Conservation (phyloP, 257 asterid genomes). For the Petunia secreta region DNA sequence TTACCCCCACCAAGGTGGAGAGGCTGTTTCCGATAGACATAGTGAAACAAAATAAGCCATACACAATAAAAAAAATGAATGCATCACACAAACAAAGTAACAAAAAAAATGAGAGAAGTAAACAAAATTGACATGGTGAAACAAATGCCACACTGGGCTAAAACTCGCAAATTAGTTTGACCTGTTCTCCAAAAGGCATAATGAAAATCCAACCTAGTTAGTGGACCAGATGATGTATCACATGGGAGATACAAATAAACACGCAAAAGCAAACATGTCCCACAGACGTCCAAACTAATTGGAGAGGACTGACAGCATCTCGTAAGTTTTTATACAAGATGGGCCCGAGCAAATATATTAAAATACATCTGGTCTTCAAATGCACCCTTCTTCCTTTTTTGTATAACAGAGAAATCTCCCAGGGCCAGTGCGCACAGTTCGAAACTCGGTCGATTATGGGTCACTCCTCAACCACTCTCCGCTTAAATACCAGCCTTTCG, state of each 20-base stretch:
- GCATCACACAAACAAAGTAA: background rate
- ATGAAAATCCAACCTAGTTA: background rate
- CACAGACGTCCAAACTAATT: background rate
- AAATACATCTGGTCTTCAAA: background rate
- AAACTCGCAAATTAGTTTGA: conserved; percentile 7
- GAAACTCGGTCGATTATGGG: too few species aligned
- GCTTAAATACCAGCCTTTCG: too few species aligned
- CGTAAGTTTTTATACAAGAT: conserved; percentile 11
- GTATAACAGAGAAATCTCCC: too few species aligned
- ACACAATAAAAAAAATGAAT: background rate
- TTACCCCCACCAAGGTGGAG: too few species aligned
- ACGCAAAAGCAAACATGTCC: background rate
- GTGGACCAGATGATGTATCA: conserved; percentile 8
- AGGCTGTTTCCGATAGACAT: too few species aligned
- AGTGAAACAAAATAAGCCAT: background rate
- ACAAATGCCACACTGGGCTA: background rate
- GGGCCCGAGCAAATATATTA: conserved; percentile 16
- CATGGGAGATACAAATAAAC: background rate
- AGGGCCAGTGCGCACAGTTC: too few species aligned
- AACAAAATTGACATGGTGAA: conserved; percentile 11
- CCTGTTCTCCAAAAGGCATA: background rate
- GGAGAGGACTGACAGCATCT: background rate
- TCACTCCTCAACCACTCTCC: too few species aligned
- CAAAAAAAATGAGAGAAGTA: background rate
- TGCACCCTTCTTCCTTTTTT: too few species aligned